phyloP scores from a whole-genome alignment of 1,284 basidiomycete genomes.

The Pseudozyma thailandica region DNA sequence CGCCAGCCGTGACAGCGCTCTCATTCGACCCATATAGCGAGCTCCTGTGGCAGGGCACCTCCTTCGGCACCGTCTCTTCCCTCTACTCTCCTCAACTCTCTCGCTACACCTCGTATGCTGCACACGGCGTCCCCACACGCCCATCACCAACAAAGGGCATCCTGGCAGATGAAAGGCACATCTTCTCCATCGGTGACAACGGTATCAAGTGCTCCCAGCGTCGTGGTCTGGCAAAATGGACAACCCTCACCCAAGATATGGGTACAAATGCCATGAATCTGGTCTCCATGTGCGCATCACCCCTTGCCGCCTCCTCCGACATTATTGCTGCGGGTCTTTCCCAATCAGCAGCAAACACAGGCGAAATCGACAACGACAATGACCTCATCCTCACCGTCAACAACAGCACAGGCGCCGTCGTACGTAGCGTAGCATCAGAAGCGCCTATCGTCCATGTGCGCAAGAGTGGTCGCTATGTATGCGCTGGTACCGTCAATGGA shows the following conservation, averaged over 20 bases:
- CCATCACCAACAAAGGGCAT: slow-evolving; percentile 63
- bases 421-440: slow-evolving; percentile 58
- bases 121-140: slow-evolving; percentile 73
- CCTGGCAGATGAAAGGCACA: slow-evolving; percentile 65
- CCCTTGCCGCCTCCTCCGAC: slow-evolving; percentile 59
- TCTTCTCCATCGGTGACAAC: slow-evolving; percentile 67
- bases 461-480: slow-evolving; percentile 55
- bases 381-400: slow-evolving; percentile 61
- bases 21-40: slow-evolving; percentile 90
- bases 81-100: slow-evolving; percentile 77
- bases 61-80: slow-evolving; percentile 78
- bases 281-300: slow-evolving; percentile 62
- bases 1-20: slow-evolving; percentile 69
- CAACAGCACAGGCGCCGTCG: slow-evolving; percentile 55
- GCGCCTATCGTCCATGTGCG: slow-evolving; percentile 60
- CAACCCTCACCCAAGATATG: slow-evolving; percentile 26
- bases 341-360: slow-evolving; percentile 35
- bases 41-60: slow-evolving; percentile 85
- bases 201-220: slow-evolving; percentile 68
- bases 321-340: slow-evolving; percentile 60
- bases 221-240: slow-evolving; percentile 68
- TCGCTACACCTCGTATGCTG: slow-evolving; percentile 72
- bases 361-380: slow-evolving; percentile 45
- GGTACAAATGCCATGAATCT: slow-evolving; percentile 50
- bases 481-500: slow-evolving; percentile 57